Base-by-base conservation (phyloP, 129 eudicot species). In the Flaveria trinervia region DNA sequence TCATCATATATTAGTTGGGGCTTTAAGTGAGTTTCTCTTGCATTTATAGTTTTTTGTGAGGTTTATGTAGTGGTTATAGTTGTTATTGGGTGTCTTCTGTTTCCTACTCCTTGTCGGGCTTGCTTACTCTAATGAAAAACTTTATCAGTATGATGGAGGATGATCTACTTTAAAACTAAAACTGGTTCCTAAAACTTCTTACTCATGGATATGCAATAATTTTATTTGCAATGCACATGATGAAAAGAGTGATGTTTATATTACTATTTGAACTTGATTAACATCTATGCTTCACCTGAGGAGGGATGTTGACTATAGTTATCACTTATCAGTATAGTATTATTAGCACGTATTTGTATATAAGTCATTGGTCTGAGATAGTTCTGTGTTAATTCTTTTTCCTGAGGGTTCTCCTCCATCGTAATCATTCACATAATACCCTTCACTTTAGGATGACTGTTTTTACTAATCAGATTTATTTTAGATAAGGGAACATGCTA, bases 401-500 rank as follows among this genome's bases (percentile, higher is more conserved):
- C 41, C 41, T 36, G 41, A 36, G 41, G 41, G 41, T 36, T 36
- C 41, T 3, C 41, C 41, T 36, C 41, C 41, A 36, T 36, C 5
- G 41, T 36, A 36, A 36, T 36, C 41, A 36, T 36, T 36, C 41
- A 4, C 41, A 36, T 36, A 72, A 28, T 59, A 23, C 22, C 25
- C 43, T 59, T 57, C 33, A 36, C 41, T 36, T 5, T 36, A 36
- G 13, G 59, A 46, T 8, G 8, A 15, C 25, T 15, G 18, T 57
- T 25, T 52, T n/a, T 43, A 20, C 13, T 43, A 72, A 55, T 55
- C 54, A 36, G 13, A 2, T 20, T n/a, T 16, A 12, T 22, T 15
- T 61, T 74, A 44, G 25, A 14, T 22, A 41, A 26, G 82, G 62
- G 59, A 71, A 59, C 70, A 52, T 77, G 68, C 75, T 54, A 64